Evolutionary conservation across 331 rosid species (phyloP).

Genomic region (Phaseolus coccineus): DNA sequence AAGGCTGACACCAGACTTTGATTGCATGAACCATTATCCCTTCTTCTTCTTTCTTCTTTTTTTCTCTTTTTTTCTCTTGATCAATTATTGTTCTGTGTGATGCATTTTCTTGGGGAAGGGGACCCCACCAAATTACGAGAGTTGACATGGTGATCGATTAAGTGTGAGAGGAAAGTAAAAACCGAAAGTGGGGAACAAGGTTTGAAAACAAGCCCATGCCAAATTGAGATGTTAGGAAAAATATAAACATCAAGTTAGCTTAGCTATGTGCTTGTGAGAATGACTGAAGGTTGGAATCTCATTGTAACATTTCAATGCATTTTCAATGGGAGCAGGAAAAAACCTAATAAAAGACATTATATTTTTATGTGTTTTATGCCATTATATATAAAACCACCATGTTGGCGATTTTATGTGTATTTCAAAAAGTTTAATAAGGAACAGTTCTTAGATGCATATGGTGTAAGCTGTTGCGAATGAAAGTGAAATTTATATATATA

Average conservation of each 20-base stretch:
- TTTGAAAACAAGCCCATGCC: conserved; percentile 48
- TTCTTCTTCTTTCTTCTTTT: neutral
- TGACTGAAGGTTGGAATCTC: conserved; percentile 27
- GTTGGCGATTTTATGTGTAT: neutral
- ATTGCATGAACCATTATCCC: conserved; percentile 3
- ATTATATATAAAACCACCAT: neutral
- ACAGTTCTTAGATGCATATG: neutral
- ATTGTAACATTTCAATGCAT: conserved; percentile 36
- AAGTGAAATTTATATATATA: neutral
- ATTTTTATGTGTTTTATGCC: neutral
- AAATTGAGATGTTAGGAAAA: conserved; percentile 46
- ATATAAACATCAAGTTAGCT: conserved; percentile 38
- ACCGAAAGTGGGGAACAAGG: conserved; percentile 45
- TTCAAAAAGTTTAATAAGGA: neutral
- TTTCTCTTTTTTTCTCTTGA: neutral
- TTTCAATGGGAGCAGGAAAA: conserved; percentile 19
- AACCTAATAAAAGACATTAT: neutral
- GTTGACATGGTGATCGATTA: conserved; percentile 39
- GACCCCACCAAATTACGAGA: conserved; percentile 37
- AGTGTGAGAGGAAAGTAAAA: conserved; percentile 31
- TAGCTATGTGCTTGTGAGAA: conserved; percentile 4
- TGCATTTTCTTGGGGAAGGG: neutral
- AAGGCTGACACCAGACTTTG: conserved; percentile 15
- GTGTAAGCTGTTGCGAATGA: neutral
- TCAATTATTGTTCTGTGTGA: neutral